Base-by-base conservation (phyloP, 169 alveolate genomes). In the Babesia caballi region DNA sequence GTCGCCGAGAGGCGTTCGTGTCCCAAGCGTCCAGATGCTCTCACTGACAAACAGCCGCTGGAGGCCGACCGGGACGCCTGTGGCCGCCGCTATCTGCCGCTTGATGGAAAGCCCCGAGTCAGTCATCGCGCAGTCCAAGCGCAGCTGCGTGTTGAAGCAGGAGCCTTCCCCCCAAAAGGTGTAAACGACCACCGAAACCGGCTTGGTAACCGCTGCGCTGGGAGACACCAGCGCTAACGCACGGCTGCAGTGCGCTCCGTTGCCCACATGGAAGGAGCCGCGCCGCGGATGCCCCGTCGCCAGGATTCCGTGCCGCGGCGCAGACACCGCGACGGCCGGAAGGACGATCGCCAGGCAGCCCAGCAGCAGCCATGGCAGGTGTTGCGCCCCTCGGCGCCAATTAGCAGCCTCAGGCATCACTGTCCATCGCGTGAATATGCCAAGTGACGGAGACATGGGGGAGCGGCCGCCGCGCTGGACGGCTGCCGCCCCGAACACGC, bases 141-240 rank as follows among this genome's bases (percentile, higher is more conserved):
- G 28, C 33, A 81, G 4, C 61, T 44, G n/a, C 12, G 78, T 36
- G 72, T 81, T 81, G 51, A 81, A 81, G 27, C 41, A 53, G 35
- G 88, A 81, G 17, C 71, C 84, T n/a, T 57, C 23, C 17, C 85
- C 83, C 88, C 88, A 81, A 59, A 38, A 70, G 3, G 84, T 61
- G 38, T 71, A 51, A n/a, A 71, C 83, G 5, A 49, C 57, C 6
- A 81, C 59, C 19, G 58, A 28, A 0, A 81, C 80, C 27, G 84
- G 82, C 25, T 56, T 36, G 14, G 9, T 9, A 15, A 14, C 25
- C 6, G 23, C 30, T 21, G n/a, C 8, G 5, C 25, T 25, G 27
- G 71, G 15, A 5, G 4, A 9, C 4, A 60, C 25, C n/a, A 23
- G 8, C 44, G 44, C 44, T 17, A 38, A 1, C 7, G 44, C n/a